Conservation (phyloP, 2,329 filamentous ascomycete genomes). For the Sodiomyces alkalinus region DNA sequence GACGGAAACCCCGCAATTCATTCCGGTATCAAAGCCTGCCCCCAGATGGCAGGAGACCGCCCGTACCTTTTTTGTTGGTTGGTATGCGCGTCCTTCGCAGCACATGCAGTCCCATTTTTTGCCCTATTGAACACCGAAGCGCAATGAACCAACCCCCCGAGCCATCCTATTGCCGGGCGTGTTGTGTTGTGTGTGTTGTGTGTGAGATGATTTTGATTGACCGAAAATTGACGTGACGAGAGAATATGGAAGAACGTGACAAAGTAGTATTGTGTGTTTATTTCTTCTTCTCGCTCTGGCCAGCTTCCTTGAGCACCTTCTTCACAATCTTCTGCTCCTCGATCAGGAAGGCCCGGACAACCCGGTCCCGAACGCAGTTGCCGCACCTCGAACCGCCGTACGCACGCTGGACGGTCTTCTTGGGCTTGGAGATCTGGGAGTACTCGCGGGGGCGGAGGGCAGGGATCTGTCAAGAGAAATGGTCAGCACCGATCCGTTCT, state of each 20-base stretch:
- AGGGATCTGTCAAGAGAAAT: constrained; percentile 51
- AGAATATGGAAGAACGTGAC: constrained; percentile 2
- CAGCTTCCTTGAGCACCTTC: constrained; percentile 99
- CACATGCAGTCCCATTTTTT: constrained; percentile 32
- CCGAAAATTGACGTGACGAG: constrained; percentile 7
- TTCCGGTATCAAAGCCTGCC: constrained; percentile 10
- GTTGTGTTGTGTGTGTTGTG: background rate
- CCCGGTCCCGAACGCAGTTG: constrained; percentile 95
- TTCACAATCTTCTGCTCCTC: constrained; percentile 99
- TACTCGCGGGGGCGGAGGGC: constrained; percentile 98
- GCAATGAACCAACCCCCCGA: constrained; percentile 28
- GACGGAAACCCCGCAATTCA: no score
- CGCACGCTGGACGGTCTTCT: constrained; percentile 98
- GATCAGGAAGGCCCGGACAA: constrained; percentile 96
- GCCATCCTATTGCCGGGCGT: constrained; percentile 9
- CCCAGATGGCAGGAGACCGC: constrained; percentile 29
- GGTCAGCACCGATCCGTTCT: constrained; percentile 4
- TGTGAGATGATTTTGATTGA: constrained; percentile 3
- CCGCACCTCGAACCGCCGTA: constrained; percentile 98
- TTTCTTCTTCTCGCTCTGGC: constrained; percentile 56
- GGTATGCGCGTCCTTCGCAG: constrained; percentile 14
- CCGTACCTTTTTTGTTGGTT: constrained; percentile 17
- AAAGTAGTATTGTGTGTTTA: constrained; percentile 31
- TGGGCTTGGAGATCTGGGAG: constrained; percentile 88
- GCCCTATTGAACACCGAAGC: constrained; percentile 37